A percentile compares a stretch with the other conserved stretches of the same genome.
These are phyloP conservation scores for Peronospora farinosa DNA, from an alignment of 352 stramenopile genomes.

Conservation along the genomic window DNA sequence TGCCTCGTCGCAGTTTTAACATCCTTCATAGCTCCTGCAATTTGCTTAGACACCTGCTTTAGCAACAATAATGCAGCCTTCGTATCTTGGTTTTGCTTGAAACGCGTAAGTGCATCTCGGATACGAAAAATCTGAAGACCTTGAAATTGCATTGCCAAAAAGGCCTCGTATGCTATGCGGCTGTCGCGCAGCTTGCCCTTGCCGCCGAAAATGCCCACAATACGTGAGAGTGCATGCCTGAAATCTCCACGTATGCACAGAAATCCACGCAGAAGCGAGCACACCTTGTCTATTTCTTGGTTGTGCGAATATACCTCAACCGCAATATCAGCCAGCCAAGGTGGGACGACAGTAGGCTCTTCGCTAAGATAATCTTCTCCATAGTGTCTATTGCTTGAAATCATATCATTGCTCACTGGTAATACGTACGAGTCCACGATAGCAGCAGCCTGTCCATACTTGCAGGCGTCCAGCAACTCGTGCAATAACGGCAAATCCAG, in stretches of 20 bases:
- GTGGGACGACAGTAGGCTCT: conserved; percentile 20
- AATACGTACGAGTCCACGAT: conserved; percentile 27
- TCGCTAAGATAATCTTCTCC: conserved; percentile 1
- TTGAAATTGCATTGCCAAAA: conserved; percentile 43
- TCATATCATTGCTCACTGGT: conserved; percentile 17
- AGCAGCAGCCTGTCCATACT: conserved; percentile 32
- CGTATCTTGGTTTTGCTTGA: conserved; percentile 36
- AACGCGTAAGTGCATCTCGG: conserved; percentile 35
- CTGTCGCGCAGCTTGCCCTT: conserved; percentile 27
- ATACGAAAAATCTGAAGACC: conserved; percentile 36
- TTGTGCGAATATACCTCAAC: conserved; percentile 36
- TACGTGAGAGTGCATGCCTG: conserved; percentile 27
- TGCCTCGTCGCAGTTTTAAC: conserved; percentile 9
- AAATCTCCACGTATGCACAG: conserved; percentile 25
- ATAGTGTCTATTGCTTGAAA: conserved; percentile 9
- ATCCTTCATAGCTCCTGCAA: conserved; percentile 20
- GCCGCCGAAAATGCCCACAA: conserved; percentile 19
- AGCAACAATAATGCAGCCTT: conserved; percentile 32
- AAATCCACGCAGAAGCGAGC: conserved; percentile 42
- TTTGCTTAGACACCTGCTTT: conserved; percentile 28
- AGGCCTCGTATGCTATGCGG: conserved; percentile 35
- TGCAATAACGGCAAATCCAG: conserved; percentile 18
- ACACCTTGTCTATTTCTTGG: conserved; percentile 42
- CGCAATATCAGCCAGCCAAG: conserved; percentile 32
- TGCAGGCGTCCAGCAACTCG: conserved; percentile 25